A percentile compares a stretch with the other conserved stretches of the same genome.
Conservation (phyloP, 2,329 filamentous ascomycete genomes). For the Scytalidium sp. region DNA sequence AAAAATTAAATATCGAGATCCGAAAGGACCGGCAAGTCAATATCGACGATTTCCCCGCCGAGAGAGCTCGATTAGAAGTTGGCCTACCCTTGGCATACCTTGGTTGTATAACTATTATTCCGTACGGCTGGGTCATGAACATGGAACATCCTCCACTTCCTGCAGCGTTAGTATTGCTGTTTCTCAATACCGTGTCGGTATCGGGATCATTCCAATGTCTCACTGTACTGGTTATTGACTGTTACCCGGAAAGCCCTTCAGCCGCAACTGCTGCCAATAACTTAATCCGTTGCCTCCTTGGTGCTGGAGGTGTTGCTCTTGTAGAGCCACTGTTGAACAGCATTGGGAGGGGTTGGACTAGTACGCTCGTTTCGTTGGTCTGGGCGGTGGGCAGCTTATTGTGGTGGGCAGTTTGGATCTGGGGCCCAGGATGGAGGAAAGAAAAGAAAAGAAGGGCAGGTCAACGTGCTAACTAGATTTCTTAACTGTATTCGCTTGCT, state of each 20-base stretch:
- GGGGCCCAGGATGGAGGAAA: constrained; percentile 44
- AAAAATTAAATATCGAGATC: constrained; percentile 1
- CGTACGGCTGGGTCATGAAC: constrained; percentile 5
- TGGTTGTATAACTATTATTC: background rate
- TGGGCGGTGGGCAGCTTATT: constrained; percentile 39
- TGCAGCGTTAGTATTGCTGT: constrained; percentile 2
- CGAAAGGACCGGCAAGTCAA: background rate
- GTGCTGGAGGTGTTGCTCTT: constrained; percentile 2
- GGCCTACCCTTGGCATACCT: background rate
- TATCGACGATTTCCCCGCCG: constrained; percentile 4
- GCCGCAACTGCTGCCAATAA: constrained; percentile 6
- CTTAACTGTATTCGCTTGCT: no score
- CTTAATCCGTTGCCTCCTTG: constrained; percentile 4
- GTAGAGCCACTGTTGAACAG: constrained; percentile 3
- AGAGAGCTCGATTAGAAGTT: constrained; percentile 3
- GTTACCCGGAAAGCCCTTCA: constrained; percentile 1
- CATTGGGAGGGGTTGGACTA: constrained; percentile 47
- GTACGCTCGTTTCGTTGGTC: constrained; percentile 49
- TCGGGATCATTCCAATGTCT: constrained; percentile 1
- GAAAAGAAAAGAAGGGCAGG: no score
- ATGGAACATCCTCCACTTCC: background rate
- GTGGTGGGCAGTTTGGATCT: constrained; percentile 41
- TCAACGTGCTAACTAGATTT: no score
- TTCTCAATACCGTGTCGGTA: background rate
- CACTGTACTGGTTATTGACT: constrained; percentile 2